phyloP scores from a whole-genome alignment of 371 early-diverging fungal genomes.

The Basidiobolus heterosporus region DNA sequence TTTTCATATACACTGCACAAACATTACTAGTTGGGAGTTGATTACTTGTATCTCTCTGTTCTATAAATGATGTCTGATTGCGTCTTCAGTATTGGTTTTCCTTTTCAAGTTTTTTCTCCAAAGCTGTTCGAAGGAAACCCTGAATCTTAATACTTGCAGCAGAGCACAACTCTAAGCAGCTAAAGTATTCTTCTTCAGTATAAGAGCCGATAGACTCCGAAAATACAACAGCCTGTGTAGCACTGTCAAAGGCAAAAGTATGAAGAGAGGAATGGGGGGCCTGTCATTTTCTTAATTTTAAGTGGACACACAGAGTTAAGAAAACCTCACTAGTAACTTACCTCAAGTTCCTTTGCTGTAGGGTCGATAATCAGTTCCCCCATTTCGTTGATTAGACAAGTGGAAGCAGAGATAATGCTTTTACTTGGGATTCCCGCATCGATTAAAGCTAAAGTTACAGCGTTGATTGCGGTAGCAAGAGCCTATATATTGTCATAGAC shows the following conservation, averaged over 20 bases:
- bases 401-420: constrained; percentile 46
- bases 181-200: constrained; percentile 38
- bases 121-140: constrained; percentile 32
- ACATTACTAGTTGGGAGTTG: too few species aligned
- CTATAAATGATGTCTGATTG: too few species aligned
- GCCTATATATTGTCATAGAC: constrained; percentile 23
- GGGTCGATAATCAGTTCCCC: constrained; percentile 64
- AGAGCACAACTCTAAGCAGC: constrained; percentile 23
- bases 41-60: too few species aligned
- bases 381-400: constrained; percentile 39
- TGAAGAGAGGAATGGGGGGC: constrained; percentile 51
- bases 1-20: too few species aligned
- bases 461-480: constrained; percentile 66
- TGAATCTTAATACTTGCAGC: constrained; percentile 32
- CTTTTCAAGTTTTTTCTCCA: constrained; percentile 32
- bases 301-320: neutral
- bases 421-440: constrained; percentile 85
- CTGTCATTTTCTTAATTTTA: constrained; percentile 8
- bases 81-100: constrained; percentile 10
- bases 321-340: constrained; percentile 9
- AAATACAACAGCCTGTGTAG: constrained; percentile 14
- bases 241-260: constrained; percentile 65
- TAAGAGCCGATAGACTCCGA: constrained; percentile 54
- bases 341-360: constrained; percentile 48
- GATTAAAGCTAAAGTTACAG: constrained; percentile 63